A percentile compares a stretch with the other conserved stretches of the same genome.
Evolutionary conservation across 179 eudicot genomes (phyloP).

Genomic region (Actinidia polygama): DNA sequence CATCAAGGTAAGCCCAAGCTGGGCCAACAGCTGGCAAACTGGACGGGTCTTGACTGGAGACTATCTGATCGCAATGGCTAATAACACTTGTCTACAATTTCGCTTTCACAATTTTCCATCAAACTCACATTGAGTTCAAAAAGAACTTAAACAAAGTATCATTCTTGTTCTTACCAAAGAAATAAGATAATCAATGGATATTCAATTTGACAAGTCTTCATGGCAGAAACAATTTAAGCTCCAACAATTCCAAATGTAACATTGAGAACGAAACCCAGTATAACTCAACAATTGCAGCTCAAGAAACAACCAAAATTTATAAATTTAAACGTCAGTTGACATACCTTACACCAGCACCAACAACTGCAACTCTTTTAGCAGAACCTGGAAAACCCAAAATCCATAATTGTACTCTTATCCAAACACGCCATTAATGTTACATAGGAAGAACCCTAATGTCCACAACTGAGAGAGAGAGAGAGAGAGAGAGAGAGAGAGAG

Average conservation of each 20-base stretch:
- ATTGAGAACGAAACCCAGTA: background rate
- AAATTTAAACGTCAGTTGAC: conserved; percentile 3
- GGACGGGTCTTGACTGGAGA: background rate
- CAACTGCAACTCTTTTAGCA: conserved; percentile 82
- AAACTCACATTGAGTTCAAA: background rate
- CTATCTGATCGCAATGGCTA: background rate
- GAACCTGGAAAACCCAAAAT: conserved; percentile 46
- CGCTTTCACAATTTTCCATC: background rate
- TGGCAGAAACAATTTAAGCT: background rate
- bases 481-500: conserved; percentile 20
- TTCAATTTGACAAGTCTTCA: conserved; percentile 8
- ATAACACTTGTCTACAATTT: background rate
- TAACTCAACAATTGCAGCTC: background rate
- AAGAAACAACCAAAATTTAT: background rate
- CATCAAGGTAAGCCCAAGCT: background rate
- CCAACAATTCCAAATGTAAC: background rate
- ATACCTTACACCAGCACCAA: conserved; percentile 97
- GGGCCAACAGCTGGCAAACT: background rate
- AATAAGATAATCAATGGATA: background rate
- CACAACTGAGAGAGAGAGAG: background rate
- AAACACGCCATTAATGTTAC: background rate
- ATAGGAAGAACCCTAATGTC: background rate
- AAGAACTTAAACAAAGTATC: background rate
- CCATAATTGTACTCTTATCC: conserved; percentile 10
- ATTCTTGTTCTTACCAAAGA: background rate